Evolutionary conservation across 257 asterid genomes (phyloP).

Genomic region (Solanum clarkiae): DNA sequence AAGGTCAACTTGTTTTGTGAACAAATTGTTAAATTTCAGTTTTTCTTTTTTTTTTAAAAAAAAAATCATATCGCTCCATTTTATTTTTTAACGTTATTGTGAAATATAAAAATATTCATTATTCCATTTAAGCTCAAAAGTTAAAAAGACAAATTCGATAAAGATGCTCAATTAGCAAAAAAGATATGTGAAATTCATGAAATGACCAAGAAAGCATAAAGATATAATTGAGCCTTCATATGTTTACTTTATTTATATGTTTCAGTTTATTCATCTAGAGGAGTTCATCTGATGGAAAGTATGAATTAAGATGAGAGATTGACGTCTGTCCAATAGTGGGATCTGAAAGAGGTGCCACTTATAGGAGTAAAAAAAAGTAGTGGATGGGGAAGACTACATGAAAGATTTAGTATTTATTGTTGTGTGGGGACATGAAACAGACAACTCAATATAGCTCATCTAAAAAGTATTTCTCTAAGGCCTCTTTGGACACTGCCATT

Average conservation of each 20-base stretch:
- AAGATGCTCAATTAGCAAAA: neutral
- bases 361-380: neutral
- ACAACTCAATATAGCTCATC: neutral
- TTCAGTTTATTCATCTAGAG: neutral
- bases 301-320: no score
- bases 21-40: no score
- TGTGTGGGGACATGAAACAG: neutral
- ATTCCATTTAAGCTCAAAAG: neutral
- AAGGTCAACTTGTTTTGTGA: neutral
- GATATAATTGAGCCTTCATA: neutral
- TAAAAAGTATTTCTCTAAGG: neutral
- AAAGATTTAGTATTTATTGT: neutral
- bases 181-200: neutral
- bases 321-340: neutral
- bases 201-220: neutral
- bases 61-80: neutral
- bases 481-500: neutral
- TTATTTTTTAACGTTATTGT: no score
- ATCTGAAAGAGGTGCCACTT: neutral
- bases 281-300: no score
- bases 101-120: no score
- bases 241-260: neutral
- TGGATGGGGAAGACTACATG: neutral
- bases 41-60: no score
- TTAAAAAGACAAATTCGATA: no score